A percentile compares a stretch with the other conserved stretches of the same genome.
These are phyloP conservation scores for Pholiota molesta DNA, from an alignment of 768 basidiomycete genomes.

Conservation along the genomic window DNA sequence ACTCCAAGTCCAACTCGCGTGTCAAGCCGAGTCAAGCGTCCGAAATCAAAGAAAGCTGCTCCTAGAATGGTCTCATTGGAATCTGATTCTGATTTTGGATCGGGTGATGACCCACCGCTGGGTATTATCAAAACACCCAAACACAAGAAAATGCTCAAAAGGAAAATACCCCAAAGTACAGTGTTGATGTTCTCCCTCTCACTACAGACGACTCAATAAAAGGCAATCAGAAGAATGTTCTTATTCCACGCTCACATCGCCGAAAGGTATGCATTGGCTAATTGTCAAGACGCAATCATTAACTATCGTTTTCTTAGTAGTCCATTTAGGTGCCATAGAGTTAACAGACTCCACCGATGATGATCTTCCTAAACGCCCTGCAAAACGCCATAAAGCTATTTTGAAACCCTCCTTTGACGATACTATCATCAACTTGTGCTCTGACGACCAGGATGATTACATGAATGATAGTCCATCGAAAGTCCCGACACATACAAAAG, in stretches of 20 bases:
- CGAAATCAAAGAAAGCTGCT: conserved; percentile 13
- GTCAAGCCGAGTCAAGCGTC: conserved; percentile 11
- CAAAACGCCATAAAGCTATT: conserved; percentile 9
- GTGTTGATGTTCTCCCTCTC: neutral
- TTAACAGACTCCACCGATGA: conserved; percentile 5
- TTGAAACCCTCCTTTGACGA: neutral
- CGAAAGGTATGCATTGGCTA: neutral
- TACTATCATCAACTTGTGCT: conserved; percentile 27
- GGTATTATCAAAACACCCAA: conserved; percentile 3
- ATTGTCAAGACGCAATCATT: neutral
- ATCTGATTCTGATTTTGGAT: conserved; percentile 14
- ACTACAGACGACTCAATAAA: neutral
- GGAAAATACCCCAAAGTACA: neutral
- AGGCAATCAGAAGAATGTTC: neutral
- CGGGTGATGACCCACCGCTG: conserved; percentile 11
- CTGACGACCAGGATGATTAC: conserved; percentile 17
- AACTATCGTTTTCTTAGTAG: neutral
- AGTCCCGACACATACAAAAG: neutral
- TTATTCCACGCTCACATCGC: neutral
- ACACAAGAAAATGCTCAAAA: neutral
- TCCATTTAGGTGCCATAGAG: conserved; percentile 15
- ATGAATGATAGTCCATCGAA: neutral
- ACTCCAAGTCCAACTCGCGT: conserved; percentile 3
- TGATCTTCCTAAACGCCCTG: neutral
- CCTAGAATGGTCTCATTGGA: neutral